Evolutionary conservation across 2,329 filamentous ascomycete species (phyloP).

Genomic region (Aspergillus sp.): DNA sequence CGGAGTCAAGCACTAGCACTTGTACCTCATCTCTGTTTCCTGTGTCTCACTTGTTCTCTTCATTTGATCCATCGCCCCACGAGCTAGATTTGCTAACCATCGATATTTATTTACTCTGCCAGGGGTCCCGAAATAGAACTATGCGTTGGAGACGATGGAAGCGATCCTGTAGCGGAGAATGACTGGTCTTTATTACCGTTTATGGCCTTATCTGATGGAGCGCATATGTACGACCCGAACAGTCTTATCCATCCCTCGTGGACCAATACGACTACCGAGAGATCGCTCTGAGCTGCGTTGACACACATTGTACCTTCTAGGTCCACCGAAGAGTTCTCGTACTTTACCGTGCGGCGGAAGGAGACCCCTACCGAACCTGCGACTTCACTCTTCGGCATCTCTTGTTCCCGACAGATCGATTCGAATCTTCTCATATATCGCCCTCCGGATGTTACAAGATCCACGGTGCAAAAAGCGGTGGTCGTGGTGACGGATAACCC

Average conservation of each 20-base stretch:
- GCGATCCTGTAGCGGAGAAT: constrained; percentile 77
- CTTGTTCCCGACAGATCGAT: constrained; percentile 90
- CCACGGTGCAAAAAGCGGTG: constrained; percentile 96
- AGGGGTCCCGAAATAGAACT: constrained; percentile 89
- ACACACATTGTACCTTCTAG: constrained; percentile 46
- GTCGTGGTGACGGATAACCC: constrained; percentile 92
- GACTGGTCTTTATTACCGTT: constrained; percentile 92
- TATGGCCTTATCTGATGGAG: constrained; percentile 94
- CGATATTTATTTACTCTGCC: neutral
- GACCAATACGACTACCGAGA: neutral
- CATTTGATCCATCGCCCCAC: neutral
- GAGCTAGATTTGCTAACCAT: constrained; percentile 6
- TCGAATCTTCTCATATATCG: constrained; percentile 73
- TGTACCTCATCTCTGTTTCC: neutral
- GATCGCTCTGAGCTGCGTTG: constrained; percentile 7
- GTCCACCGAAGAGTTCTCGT: constrained; percentile 93
- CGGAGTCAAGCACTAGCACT: neutral
- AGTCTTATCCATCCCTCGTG: neutral
- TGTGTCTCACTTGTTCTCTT: neutral
- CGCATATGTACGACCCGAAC: constrained; percentile 70
- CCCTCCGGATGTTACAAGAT: constrained; percentile 88
- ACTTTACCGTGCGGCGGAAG: constrained; percentile 81
- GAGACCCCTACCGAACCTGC: constrained; percentile 52
- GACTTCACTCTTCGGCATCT: constrained; percentile 91
- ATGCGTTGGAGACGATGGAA: constrained; percentile 80